Conservation (phyloP, 257 asterid genomes). For the Dorcoceras hygrometricum region DNA sequence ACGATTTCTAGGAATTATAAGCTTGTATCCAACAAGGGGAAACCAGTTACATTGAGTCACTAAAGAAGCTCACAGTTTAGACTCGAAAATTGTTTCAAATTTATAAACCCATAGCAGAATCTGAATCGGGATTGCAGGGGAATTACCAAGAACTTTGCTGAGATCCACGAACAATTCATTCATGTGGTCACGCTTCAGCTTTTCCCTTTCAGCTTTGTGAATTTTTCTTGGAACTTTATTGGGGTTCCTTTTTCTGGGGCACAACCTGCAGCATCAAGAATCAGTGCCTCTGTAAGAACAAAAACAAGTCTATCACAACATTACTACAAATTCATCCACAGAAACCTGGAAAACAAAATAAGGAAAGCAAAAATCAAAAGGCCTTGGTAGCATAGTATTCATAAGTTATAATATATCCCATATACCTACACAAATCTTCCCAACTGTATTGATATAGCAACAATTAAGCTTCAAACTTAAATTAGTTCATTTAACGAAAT, state of each 20-base stretch:
- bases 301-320: neutral
- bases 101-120: neutral
- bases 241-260: conserved; percentile 31
- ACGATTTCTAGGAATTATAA: conserved; percentile 8
- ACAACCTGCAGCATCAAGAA: conserved; percentile 22
- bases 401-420: neutral
- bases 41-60: neutral
- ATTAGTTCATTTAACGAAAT: neutral
- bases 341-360: neutral
- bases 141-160: conserved; percentile 43
- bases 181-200: conserved; percentile 59
- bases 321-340: neutral
- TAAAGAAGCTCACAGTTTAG: neutral
- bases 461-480: neutral
- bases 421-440: neutral
- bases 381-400: neutral
- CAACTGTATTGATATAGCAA: neutral
- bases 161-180: conserved; percentile 57
- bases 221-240: conserved; percentile 46
- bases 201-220: conserved; percentile 71
- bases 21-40: neutral
- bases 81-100: neutral
- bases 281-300: conserved; percentile 10
- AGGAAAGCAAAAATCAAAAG: neutral
- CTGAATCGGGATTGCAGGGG: conserved; percentile 11